Percentiles rank a stretch among this genome's conserved stretches.
These are phyloP conservation scores for Macaranga tanarius DNA, from an alignment of 441 rosid genomes.

Conservation along the genomic window DNA sequence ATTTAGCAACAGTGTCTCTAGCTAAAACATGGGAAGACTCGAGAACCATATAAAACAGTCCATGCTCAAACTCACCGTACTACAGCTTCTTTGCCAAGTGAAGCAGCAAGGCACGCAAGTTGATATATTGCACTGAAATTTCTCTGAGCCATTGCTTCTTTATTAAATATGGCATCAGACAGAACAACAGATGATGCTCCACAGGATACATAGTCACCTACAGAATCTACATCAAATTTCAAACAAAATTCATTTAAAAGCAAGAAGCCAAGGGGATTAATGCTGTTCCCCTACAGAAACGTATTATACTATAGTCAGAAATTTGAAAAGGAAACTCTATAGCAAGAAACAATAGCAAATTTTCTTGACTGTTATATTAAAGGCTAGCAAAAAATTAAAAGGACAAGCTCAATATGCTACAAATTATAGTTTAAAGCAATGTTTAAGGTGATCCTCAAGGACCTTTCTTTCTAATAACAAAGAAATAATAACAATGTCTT, in stretches of 20 bases:
- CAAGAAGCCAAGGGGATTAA: background rate
- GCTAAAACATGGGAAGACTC: background rate
- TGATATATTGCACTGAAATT: constrained; percentile 34
- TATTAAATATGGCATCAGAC: constrained; percentile 52
- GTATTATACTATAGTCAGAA: background rate
- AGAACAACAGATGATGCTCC: constrained; percentile 57
- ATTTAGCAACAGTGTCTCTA: background rate
- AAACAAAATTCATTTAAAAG: background rate
- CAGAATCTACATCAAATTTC: constrained; percentile 36
- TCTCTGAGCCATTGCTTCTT: constrained; percentile 37
- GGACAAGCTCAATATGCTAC: too few relatives aligned
- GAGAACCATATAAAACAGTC: background rate
- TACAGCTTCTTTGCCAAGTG: constrained; percentile 40
- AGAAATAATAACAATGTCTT: background rate
- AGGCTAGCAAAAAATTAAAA: background rate
- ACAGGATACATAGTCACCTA: constrained; percentile 38
- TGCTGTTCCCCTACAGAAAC: background rate
- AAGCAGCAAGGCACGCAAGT: constrained; percentile 41
- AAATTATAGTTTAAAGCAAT: background rate
- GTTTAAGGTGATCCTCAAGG: background rate
- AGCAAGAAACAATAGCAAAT: background rate
- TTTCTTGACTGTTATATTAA: background rate
- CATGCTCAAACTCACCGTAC: constrained; percentile 24
- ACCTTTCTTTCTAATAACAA: background rate
- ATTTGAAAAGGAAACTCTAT: background rate